Evolutionary conservation across 176 grass and related monocot genomes (phyloP), one percentile per base, ranked within the genome.

Genomic region (Carex kokanica): DNA sequence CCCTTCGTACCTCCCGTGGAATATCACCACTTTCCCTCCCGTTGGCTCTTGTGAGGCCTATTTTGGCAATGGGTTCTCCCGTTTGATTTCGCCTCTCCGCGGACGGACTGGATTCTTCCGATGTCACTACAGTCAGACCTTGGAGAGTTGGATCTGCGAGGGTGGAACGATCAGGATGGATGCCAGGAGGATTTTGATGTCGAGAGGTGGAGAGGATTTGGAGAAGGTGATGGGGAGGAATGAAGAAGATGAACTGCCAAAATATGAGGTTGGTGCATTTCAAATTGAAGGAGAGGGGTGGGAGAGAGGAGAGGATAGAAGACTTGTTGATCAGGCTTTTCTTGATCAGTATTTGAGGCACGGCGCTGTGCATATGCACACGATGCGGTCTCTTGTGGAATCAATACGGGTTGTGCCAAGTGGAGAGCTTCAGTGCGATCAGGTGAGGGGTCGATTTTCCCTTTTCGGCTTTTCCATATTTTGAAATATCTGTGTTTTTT

Each of bases 51-150:
- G 97, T 78, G 97, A 99, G 89, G 97, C 88, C 65, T 95, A 93
- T 85, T 99, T 96, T 83, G 97, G 97, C 41, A 92, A 95, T 72
- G 89, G 93, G 24, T 99, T 99, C 86, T 89, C 97, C 86, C 89
- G 55, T 79, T 87, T 56, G 64, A 64, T 92, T 80, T 95, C 70
- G 31, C 88, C 41, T 49, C 73, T 63, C 0, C 20, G 16, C 11
- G 57, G 65, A 2, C 83, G 60, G 60, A 64, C 68, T 38, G 92
- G 93, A 0, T 93, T 93, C 91, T 95, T 99, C 88, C 93, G 91
- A 25, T 99, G 97, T 83, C 85, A 88, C 78, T 79, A 95, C 80
- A 99, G 97, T 74, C 89, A 93, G 86, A 99, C 97, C 13, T 86
- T 99, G 64, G 5, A 64, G 0, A 95, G 91, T 84, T 96, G 93